Percentiles rank a stretch among this genome's conserved stretches.
Conservation (phyloP, 2,329 filamentous ascomycete genomes). For the Fusarium sp. region DNA sequence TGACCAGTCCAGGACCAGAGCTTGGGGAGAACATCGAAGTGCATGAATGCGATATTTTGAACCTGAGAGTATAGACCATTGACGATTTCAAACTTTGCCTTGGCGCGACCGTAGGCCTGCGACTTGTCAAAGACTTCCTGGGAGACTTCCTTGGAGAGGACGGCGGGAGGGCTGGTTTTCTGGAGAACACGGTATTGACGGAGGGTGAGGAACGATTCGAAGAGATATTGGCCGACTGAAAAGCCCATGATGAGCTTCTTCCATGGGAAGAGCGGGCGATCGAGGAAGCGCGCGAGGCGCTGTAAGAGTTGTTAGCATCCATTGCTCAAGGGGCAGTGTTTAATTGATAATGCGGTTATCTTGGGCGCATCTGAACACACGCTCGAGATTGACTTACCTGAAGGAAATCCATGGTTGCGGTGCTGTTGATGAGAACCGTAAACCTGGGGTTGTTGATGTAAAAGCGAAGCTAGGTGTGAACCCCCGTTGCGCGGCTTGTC, state of each 20-base stretch:
- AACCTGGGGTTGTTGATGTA: conserved; percentile 43
- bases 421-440: conserved; percentile 37
- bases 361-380: background rate
- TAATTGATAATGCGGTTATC: background rate
- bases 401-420: conserved; percentile 61
- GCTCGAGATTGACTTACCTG: conserved; percentile 53
- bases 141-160: conserved; percentile 88
- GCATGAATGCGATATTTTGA: conserved; percentile 90
- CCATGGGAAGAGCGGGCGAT: conserved; percentile 95
- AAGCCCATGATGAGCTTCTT: conserved; percentile 97
- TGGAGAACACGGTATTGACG: conserved; percentile 92
- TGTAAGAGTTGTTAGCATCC: conserved; percentile 51
- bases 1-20: conserved; percentile 87
- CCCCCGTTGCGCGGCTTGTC: conserved; percentile 26
- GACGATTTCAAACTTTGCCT: conserved; percentile 89
- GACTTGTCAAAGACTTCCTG: conserved; percentile 94
- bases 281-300: conserved; percentile 86
- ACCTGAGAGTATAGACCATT: conserved; percentile 86
- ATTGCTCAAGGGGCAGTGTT: background rate
- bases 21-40: conserved; percentile 90
- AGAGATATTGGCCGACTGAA: conserved; percentile 88
- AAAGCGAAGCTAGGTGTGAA: conserved; percentile 34
- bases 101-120: conserved; percentile 95
- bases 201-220: conserved; percentile 89
- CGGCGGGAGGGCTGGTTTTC: conserved; percentile 83